Percentiles rank a stretch among this genome's conserved stretches.
Conservation (phyloP, 2,329 filamentous ascomycete species). For the Pseudogymnoascus sp. region DNA sequence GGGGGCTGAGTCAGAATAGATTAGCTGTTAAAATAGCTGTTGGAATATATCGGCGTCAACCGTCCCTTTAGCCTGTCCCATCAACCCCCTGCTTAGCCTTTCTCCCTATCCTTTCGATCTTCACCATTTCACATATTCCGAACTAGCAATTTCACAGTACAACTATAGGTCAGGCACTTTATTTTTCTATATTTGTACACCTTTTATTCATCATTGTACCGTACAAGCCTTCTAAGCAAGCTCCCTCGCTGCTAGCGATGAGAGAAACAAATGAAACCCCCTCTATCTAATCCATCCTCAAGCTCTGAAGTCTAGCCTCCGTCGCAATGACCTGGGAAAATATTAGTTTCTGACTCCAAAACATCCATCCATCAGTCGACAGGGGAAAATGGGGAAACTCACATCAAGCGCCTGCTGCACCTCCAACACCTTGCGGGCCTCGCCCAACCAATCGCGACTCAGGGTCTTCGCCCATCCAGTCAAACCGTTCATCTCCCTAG, state of each 20-base stretch:
- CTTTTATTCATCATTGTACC: slow-evolving; percentile 3
- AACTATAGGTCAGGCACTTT: neutral
- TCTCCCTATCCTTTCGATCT: neutral
- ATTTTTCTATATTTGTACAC: slow-evolving; percentile 6
- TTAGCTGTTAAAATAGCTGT: neutral
- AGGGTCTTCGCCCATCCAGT: slow-evolving; percentile 93
- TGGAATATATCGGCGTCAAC: neutral
- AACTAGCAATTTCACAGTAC: neutral
- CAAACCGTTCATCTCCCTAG: slow-evolving; percentile 88
- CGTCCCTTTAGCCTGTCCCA: neutral
- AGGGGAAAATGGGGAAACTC: slow-evolving; percentile 34
- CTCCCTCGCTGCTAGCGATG: neutral
- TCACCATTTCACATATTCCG: neutral
- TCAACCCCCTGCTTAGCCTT: neutral
- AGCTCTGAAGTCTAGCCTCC: slow-evolving; percentile 79
- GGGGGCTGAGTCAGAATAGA: neutral
- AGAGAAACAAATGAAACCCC: neutral
- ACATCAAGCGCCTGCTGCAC: slow-evolving; percentile 95
- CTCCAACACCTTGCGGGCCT: slow-evolving; percentile 87
- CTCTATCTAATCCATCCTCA: slow-evolving; percentile 62
- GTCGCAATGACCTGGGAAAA: slow-evolving; percentile 68
- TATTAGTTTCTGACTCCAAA: slow-evolving; percentile 14
- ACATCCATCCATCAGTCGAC: no score
- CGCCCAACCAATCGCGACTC: slow-evolving; percentile 85
- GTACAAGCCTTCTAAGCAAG: neutral